Conservation (phyloP, 2,329 filamentous ascomycete genomes). For the Cadophora gregata region DNA sequence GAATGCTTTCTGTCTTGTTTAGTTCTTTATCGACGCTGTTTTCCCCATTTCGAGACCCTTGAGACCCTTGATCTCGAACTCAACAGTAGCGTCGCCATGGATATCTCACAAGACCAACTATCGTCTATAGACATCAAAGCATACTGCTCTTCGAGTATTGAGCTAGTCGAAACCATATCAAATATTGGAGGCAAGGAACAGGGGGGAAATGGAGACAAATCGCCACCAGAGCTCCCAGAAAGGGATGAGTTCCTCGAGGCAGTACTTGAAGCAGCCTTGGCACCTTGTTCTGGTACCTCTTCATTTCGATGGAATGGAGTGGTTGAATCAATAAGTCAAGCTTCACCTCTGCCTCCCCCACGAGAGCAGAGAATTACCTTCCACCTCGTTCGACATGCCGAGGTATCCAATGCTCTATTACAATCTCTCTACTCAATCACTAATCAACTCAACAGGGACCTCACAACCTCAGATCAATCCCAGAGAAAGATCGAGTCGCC, state of each 20-base stretch:
- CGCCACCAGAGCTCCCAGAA: not conserved
- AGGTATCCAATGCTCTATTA: conserved; percentile 57
- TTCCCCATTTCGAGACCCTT: too few species aligned
- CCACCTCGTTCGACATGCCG: conserved; percentile 71
- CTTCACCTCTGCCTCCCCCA: not conserved
- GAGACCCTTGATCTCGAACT: too few species aligned
- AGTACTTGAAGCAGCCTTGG: not conserved
- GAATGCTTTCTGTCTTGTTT: not conserved
- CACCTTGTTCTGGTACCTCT: not conserved
- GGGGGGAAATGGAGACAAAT: not conserved
- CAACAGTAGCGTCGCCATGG: not conserved
- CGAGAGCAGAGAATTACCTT: not conserved
- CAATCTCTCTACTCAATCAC: not conserved
- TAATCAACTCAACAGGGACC: conserved; percentile 56
- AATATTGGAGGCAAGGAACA: not conserved
- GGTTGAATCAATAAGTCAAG: not conserved
- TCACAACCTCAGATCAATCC: conserved; percentile 69
- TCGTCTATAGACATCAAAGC: not conserved
- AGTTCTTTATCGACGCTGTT: too few species aligned
- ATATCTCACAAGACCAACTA: not conserved
- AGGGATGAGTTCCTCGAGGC: not conserved
- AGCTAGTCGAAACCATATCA: not conserved
- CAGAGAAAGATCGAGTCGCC: conserved; percentile 69
- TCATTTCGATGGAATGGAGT: not conserved
- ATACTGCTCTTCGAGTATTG: not conserved